A percentile compares a stretch with the other conserved stretches of the same genome.
These are phyloP conservation scores for Xylaria telfairii DNA, from an alignment of 495 filamentous ascomycete species.

Conservation along the genomic window DNA sequence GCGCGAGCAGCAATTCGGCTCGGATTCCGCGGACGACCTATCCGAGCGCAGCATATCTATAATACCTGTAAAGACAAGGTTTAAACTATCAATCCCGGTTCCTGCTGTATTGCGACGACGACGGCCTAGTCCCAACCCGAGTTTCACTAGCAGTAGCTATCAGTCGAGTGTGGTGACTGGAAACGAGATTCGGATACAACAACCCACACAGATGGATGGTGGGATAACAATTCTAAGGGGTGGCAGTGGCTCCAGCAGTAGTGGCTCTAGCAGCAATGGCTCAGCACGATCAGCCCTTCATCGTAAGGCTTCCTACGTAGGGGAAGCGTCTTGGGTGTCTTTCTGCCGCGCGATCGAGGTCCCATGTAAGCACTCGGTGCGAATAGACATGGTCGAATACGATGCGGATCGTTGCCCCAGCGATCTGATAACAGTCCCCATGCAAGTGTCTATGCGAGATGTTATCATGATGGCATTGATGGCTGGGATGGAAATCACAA, in stretches of 20 bases:
- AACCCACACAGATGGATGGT: background rate
- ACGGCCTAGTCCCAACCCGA: background rate
- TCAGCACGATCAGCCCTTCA: background rate
- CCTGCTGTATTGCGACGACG: conserved; percentile 1
- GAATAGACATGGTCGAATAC: conserved; percentile 10
- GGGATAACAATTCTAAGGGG: background rate
- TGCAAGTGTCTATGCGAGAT: conserved; percentile 14
- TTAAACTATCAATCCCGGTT: background rate
- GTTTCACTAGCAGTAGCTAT: background rate
- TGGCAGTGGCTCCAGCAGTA: no score
- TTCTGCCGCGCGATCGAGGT: conserved; percentile 14
- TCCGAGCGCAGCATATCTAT: background rate
- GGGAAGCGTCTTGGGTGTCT: conserved; percentile 14
- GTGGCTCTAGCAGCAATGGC: no score
- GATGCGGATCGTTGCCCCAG: conserved; percentile 10
- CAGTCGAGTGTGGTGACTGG: background rate
- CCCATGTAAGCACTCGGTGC: background rate
- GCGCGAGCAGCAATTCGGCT: background rate
- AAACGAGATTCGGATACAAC: background rate
- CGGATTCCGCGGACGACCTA: background rate
- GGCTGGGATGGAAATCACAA: conserved; percentile 13
- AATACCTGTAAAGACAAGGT: background rate
- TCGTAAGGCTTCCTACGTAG: background rate
- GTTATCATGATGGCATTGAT: conserved; percentile 11
- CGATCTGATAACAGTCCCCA: conserved; percentile 10